Base-by-base conservation (phyloP, 176 grass and related monocot species). In the Bromus sterilis region DNA sequence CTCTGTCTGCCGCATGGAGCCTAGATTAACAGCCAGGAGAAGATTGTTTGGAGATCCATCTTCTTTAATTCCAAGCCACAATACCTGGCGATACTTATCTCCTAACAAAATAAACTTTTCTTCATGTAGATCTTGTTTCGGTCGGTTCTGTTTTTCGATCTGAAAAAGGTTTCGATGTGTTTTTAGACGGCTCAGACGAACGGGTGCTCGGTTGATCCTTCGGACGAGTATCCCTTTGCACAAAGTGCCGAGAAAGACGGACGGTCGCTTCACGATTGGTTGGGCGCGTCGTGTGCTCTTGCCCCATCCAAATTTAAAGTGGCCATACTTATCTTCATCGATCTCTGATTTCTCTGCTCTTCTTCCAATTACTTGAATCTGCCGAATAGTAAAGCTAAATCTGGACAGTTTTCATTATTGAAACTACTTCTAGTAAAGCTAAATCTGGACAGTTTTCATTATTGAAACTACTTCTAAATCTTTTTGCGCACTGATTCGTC, bases 1-100 rank as follows among this genome's bases (percentile, higher is more conserved):
- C 2, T 57, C 78, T 86, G 88, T 33, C 88, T 89, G 88, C 88
- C 88, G 88, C 88, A 60, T 86, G 83, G 83, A 89, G 88, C 83
- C 88, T 33, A 89, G 35, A 89, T 39, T 4, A 43, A 89, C 23
- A 74, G 86, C 88, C 83, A 89, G 88, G 83, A 86, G 88, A 89
- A 89, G 88, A 89, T 89, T 89, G 83, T 89, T 89, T 89, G 88
- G 88, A 86, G 83, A 86, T 86, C 83, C 83, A 86, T 82, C 56
- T 81, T 81, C 82, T 81, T 80, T 86, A 89, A 21, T 89, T 86
- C 83, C 88, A 89, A 86, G 88, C 88, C 79, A 89, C 88, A 89
- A 89, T 78, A 82, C 32, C 88, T 86, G 88, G 83, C 83, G 11
- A 89, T 68, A 89, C 3, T 8, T 29, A 0, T 3, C 4, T 3